Conservation (phyloP, 805 yeast genomes). For the Saccharomycopsis synnaedendra region DNA sequence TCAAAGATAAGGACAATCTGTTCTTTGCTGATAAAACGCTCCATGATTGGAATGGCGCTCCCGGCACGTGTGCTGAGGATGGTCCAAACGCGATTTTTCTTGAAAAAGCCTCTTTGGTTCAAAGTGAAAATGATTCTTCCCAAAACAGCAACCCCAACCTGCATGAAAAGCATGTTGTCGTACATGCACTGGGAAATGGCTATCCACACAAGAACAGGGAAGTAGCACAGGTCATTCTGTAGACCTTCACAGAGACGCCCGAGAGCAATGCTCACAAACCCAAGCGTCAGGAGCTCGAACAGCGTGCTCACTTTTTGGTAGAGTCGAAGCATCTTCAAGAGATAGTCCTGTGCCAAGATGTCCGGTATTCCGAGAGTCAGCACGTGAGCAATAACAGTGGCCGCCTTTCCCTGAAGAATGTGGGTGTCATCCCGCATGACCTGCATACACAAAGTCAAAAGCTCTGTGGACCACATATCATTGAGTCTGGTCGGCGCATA, state of each 20-base stretch:
- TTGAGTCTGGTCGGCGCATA: background rate
- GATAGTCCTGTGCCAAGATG: background rate
- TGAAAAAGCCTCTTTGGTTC: slow-evolving; percentile 1
- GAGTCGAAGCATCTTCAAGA: background rate
- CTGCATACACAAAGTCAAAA: background rate
- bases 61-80: background rate
- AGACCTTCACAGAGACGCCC: background rate
- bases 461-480: slow-evolving; percentile 1
- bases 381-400: slow-evolving; percentile 8
- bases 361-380: slow-evolving; percentile 8
- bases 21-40: background rate
- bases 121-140: background rate
- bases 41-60: background rate
- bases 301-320: background rate
- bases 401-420: slow-evolving; percentile 8
- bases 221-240: background rate
- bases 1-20: background rate
- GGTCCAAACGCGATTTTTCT: slow-evolving; percentile 1
- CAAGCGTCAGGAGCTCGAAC: background rate
- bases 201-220: background rate
- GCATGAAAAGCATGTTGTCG: slow-evolving; percentile 1
- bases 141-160: background rate
- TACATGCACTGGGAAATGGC: background rate
- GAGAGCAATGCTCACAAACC: background rate
- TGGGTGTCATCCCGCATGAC: slow-evolving; percentile 2